Evolutionary conservation across 2,329 filamentous ascomycete genomes (phyloP), one percentile per base, ranked within the genome.

Genomic region (Cladosporium halotolerans): DNA sequence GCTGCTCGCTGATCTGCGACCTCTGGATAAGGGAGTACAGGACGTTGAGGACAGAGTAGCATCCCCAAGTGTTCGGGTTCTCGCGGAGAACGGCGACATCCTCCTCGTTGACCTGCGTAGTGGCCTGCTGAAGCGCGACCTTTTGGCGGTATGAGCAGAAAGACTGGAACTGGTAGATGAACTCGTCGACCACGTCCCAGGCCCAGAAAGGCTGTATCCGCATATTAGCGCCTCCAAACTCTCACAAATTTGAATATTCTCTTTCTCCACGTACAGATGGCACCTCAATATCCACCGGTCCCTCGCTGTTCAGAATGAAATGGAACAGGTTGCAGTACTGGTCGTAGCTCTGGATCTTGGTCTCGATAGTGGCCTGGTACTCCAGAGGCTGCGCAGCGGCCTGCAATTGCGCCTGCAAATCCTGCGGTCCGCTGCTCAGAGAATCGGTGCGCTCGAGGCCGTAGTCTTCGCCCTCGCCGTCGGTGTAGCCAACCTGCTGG

Each of bases 111-210:
- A 87, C 81, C 77, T 72, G 83, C 19, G 58, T 57, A 42, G 56
- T 59, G 32, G 60, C 49, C 45, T 57, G 56, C 78, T 79, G 83
- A 63, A 90, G 83, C 60, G 93, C 93, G 63, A 96, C 84, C 62
- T 90, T 86, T 73, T 95, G 90, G 68, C 93, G 85, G 81, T 96
- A 96, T 59, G 90, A 89, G 72, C 90, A 97, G 80, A 99, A 99
- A 55, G 91, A 95, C 80, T 99, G 96, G 81, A 99, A 99, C 74
- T 99, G 93, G 79, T 99, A 99, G 76, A 99, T 97, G 79, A 99
- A 99, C 75, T 99, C 93, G 73, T 99, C 93, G 75, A 99, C 96
- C 63, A 97, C 92, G 73, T 99, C 93, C 93, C 93, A 99, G 40
- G 93, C 93, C 93, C 93, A 99, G 79, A 92, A 96, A 77, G 96